These are phyloP conservation scores for Trifolium subterraneum DNA, from an alignment of 306 rosid genomes.

Conservation along the genomic window DNA sequence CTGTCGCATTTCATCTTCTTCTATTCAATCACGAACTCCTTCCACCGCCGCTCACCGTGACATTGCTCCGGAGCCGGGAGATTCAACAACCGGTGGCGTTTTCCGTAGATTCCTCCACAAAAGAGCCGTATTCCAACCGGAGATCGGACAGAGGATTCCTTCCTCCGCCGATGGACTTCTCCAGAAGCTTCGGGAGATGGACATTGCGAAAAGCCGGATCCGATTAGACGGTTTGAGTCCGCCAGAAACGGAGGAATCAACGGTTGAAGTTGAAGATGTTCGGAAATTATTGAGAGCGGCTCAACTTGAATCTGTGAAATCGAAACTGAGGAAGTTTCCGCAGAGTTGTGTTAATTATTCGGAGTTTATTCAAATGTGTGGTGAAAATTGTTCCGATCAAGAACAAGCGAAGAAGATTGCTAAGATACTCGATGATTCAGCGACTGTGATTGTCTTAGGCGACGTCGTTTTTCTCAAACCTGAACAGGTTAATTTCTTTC, in stretches of 20 bases:
- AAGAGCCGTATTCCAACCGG: slow-evolving; percentile 39
- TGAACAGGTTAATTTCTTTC: slow-evolving; percentile 61
- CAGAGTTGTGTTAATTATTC: slow-evolving; percentile 54
- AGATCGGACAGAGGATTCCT: slow-evolving; percentile 34
- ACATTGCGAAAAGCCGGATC: slow-evolving; percentile 60
- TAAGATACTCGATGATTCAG: slow-evolving; percentile 70
- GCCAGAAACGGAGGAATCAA: neutral
- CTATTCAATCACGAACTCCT: slow-evolving; percentile 46
- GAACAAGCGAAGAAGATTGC: slow-evolving; percentile 59
- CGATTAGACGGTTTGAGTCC: slow-evolving; percentile 71
- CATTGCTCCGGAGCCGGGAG: slow-evolving; percentile 81
- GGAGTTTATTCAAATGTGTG: slow-evolving; percentile 66
- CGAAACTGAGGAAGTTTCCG: slow-evolving; percentile 55
- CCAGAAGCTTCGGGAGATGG: slow-evolving; percentile 59
- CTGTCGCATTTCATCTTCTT: slow-evolving; percentile 67
- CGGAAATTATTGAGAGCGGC: slow-evolving; percentile 65
- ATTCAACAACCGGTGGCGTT: slow-evolving; percentile 34
- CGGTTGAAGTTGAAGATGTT: slow-evolving; percentile 53
- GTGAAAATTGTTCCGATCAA: slow-evolving; percentile 53
- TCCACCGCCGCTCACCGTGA: slow-evolving; percentile 35
- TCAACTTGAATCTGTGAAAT: slow-evolving; percentile 65
- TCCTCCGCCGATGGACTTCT: slow-evolving; percentile 45
- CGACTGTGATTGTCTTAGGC: slow-evolving; percentile 70
- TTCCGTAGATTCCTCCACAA: slow-evolving; percentile 67
- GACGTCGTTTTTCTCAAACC: slow-evolving; percentile 70